Percentiles rank a stretch among this genome's conserved stretches.
phyloP scores from a whole-genome alignment of 768 basidiomycete genomes.

The Sistotremastrum suecicum region DNA sequence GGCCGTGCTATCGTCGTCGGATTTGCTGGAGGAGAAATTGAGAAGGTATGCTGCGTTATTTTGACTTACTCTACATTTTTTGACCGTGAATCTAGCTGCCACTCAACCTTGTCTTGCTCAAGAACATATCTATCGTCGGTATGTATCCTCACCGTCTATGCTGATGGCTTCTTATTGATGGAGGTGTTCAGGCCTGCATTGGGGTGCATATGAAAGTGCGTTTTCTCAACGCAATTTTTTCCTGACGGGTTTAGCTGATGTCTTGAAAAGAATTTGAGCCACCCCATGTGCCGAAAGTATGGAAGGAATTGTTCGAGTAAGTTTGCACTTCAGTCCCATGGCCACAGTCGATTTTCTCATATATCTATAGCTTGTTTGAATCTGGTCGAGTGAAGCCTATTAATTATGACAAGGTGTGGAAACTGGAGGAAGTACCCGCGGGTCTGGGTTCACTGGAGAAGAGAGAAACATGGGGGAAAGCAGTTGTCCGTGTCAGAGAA shows the following conservation, averaged over 20 bases:
- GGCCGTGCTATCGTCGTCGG: slow-evolving; percentile 89
- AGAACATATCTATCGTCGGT: slow-evolving; percentile 75
- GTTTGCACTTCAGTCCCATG: slow-evolving; percentile 10
- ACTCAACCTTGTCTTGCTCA: slow-evolving; percentile 60
- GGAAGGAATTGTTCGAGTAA: slow-evolving; percentile 55
- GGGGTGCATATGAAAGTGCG: slow-evolving; percentile 70
- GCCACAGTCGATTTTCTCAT: not conserved
- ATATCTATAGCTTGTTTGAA: slow-evolving; percentile 42
- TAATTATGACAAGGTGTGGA: slow-evolving; percentile 52
- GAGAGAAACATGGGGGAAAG: slow-evolving; percentile 90
- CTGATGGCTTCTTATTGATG: too few relatives aligned
- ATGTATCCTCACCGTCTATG: slow-evolving; percentile 16
- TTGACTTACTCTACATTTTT: not conserved
- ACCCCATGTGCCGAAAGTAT: slow-evolving; percentile 47
- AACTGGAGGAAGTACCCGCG: slow-evolving; percentile 49
- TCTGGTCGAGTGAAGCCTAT: slow-evolving; percentile 55
- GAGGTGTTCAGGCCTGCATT: slow-evolving; percentile 25
- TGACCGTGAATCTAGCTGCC: slow-evolving; percentile 45
- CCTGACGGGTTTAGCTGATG: not conserved
- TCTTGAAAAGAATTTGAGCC: slow-evolving; percentile 44
- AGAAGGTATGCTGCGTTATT: slow-evolving; percentile 38
- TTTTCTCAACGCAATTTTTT: slow-evolving; percentile 5
- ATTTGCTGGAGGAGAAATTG: slow-evolving; percentile 74
- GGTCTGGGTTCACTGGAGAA: slow-evolving; percentile 66
- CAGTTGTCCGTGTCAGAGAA: slow-evolving; percentile 48